Evolutionary conservation across 2,329 filamentous ascomycete genomes (phyloP), one percentile per base, ranked within the genome.

Genomic region (Harringtonia aguacate): DNA sequence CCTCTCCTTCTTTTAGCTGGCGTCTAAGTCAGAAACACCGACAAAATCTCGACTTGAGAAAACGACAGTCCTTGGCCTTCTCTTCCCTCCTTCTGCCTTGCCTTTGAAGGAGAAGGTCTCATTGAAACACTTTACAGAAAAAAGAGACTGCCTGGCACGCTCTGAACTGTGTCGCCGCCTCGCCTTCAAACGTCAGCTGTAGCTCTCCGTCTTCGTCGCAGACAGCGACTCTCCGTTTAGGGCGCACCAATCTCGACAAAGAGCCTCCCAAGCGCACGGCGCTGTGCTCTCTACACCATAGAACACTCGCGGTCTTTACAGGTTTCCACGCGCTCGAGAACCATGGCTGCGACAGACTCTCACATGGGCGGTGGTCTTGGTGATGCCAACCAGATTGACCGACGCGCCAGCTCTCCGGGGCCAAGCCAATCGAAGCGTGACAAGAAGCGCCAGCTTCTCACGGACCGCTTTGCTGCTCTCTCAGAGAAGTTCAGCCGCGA

Each of bases 361-460:
- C 37, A 40, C 30, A 8, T 21, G 8, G 13, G 28, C n/a, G n/a
- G 22, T 24, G 37, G 18, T 12, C 27, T 44, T 17, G 38, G 21
- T 10, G 43, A 45, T 17, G 43, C 17, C 24, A 38, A 45, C 20
- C 43, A 36, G 22, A 36, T 36, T 4, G 57, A 57, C 41, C 55
- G 56, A 34, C 54, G 58, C 14, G 46, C 48, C 34, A 54, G 57
- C 36, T 60, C 58, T 24, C 58, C 57, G n/a, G 55, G 67, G n/a
- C 54, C 58, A 2, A 39, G 53, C 8, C 70, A 70, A 50, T 90
- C 86, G 34, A 95, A 95, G 69, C 79, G 87, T 62, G 90, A 97
- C 66, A 92, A 94, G 63, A 81, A 89, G 59, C 81, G 88, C 49
- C 86, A 86, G 56, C 79, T 82, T 56, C 78, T 95, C 48, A 78